These are phyloP conservation scores for Neopestalotiopsis sp. DNA, from an alignment of 2,329 filamentous ascomycete species.

Conservation along the genomic window DNA sequence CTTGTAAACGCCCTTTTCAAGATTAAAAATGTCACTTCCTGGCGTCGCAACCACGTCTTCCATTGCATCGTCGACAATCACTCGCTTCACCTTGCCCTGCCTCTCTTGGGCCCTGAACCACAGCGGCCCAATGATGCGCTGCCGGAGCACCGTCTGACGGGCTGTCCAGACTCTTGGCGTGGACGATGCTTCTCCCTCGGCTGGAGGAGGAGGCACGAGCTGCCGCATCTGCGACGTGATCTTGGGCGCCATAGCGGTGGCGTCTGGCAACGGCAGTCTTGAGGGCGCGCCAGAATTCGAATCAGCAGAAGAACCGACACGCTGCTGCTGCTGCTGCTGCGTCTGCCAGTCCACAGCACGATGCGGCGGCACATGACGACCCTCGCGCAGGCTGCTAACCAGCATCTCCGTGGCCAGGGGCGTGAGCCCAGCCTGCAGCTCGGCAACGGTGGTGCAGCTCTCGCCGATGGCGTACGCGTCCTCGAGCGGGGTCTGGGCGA, in stretches of 20 bases:
- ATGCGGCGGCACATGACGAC: conserved; percentile 68
- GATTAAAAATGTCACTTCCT: background rate
- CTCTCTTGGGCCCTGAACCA: conserved; percentile 59
- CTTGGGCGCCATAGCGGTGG: conserved; percentile 68
- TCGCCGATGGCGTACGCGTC: conserved; percentile 61
- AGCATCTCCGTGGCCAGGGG: conserved; percentile 74
- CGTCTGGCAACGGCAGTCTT: conserved; percentile 22
- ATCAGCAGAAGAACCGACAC: background rate
- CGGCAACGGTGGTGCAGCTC: conserved; percentile 47
- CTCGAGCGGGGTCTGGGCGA: conserved; percentile 71
- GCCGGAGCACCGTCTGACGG: conserved; percentile 39
- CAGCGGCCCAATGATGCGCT: conserved; percentile 67
- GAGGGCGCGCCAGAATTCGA: too few relatives aligned
- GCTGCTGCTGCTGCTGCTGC: conserved; percentile 35
- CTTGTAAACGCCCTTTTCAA: background rate
- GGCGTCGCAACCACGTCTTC: background rate
- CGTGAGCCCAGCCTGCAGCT: conserved; percentile 62
- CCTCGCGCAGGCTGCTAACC: conserved; percentile 64
- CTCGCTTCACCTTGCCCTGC: conserved; percentile 34
- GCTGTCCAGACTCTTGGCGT: background rate
- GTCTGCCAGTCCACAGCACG: conserved; percentile 28
- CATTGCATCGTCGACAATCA: conserved; percentile 40
- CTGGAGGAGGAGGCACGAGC: conserved; percentile 50
- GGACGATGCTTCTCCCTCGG: too few relatives aligned
- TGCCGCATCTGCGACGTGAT: conserved; percentile 68